These are phyloP conservation scores for Neurospora sp. DNA, from an alignment of 495 filamentous ascomycete species.

Conservation along the genomic window DNA sequence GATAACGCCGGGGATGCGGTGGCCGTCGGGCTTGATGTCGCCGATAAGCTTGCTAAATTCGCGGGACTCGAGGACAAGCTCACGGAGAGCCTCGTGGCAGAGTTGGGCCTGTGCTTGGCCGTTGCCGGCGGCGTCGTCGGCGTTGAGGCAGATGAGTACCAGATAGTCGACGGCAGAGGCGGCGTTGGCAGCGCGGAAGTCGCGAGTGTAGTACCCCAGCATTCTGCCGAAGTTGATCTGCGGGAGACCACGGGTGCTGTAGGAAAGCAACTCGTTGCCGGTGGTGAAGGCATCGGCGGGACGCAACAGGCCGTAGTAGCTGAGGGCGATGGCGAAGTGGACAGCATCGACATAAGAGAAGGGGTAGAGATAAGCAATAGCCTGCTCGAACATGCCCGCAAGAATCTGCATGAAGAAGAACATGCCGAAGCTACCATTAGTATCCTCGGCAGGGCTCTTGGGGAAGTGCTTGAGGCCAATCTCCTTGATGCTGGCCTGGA, in stretches of 20 bases:
- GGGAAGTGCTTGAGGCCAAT: slow-evolving; percentile 85
- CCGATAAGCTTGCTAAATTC: slow-evolving; percentile 92
- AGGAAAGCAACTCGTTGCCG: slow-evolving; percentile 62
- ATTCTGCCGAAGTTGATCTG: slow-evolving; percentile 93
- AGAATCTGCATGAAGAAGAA: slow-evolving; percentile 88
- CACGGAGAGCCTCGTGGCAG: slow-evolving; percentile 89
- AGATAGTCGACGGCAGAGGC: slow-evolving; percentile 91
- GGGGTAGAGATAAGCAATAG: slow-evolving; percentile 77
- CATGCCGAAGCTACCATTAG: slow-evolving; percentile 68
- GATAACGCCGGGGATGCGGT: slow-evolving; percentile 72
- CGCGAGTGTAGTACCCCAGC: slow-evolving; percentile 87
- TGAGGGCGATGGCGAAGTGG: slow-evolving; percentile 84
- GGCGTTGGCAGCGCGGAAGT: slow-evolving; percentile 83
- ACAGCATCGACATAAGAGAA: slow-evolving; percentile 86
- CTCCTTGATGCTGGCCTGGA: slow-evolving; percentile 73
- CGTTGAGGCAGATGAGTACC: slow-evolving; percentile 82
- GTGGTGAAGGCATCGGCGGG: slow-evolving; percentile 62
- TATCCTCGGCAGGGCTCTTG: slow-evolving; percentile 53
- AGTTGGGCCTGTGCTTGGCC: slow-evolving; percentile 70
- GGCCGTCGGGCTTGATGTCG: slow-evolving; percentile 75
- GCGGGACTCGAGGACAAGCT: slow-evolving; percentile 85
- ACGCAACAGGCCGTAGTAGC: slow-evolving; percentile 85
- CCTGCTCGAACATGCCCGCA: slow-evolving; percentile 91
- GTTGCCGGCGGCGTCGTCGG: slow-evolving; percentile 58
- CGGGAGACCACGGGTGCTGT: slow-evolving; percentile 59